A percentile compares a stretch with the other conserved stretches of the same genome.
Evolutionary conservation across 2,329 filamentous ascomycete species (phyloP).

Genomic region (Talaromyces pinophilus): DNA sequence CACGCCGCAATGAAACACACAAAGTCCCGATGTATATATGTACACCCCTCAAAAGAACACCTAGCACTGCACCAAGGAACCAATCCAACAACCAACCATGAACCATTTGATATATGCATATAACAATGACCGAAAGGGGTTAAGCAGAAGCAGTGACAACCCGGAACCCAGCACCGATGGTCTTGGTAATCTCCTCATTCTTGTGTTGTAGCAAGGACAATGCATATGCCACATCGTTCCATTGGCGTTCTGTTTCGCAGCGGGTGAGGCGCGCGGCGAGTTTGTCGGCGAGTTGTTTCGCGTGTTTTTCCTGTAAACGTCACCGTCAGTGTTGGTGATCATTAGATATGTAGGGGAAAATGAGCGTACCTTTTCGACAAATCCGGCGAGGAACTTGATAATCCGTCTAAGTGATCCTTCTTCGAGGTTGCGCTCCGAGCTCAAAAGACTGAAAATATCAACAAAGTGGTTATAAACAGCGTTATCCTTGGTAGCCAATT

Average conservation of each 20-base stretch:
- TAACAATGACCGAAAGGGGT: neutral
- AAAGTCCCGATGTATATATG: neutral
- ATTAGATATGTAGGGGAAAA: neutral
- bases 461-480: slow-evolving; percentile 99
- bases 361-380: slow-evolving; percentile 82
- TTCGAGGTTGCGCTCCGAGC: slow-evolving; percentile 74
- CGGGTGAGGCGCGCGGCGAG: slow-evolving; percentile 80
- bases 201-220: slow-evolving; percentile 81
- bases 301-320: slow-evolving; percentile 77
- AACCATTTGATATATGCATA: neutral
- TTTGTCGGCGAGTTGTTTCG: slow-evolving; percentile 90
- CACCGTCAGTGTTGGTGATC: neutral
- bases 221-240: slow-evolving; percentile 96
- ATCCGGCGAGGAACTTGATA: slow-evolving; percentile 88
- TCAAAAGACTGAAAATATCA: slow-evolving; percentile 95
- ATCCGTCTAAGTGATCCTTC: slow-evolving; percentile 86
- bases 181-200: slow-evolving; percentile 50
- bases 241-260: slow-evolving; percentile 91
- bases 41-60: slow-evolving; percentile 1
- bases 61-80: slow-evolving; percentile 4
- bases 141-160: slow-evolving; percentile 65
- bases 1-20: neutral
- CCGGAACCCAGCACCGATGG: slow-evolving; percentile 52
- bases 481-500: slow-evolving; percentile 96
- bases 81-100: neutral